Percentiles rank a stretch among this genome's conserved stretches.
These are phyloP conservation scores for Cicer arietinum DNA, from an alignment of 306 rosid genomes.

Conservation along the genomic window DNA sequence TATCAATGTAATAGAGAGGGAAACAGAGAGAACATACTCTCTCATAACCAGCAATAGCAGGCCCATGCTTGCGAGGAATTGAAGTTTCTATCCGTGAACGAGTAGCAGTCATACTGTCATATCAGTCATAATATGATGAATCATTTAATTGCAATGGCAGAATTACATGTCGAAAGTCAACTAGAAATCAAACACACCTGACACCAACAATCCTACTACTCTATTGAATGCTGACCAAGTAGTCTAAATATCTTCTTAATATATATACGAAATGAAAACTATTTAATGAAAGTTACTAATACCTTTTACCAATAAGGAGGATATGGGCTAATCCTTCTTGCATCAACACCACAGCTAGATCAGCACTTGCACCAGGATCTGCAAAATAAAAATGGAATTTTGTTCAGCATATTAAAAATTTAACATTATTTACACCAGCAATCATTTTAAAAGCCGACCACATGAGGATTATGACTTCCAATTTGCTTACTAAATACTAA, in stretches of 20 bases:
- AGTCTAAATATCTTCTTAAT: constrained; percentile 27
- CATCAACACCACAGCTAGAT: constrained; percentile 95
- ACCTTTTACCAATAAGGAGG: constrained; percentile 93
- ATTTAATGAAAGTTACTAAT: constrained; percentile 23
- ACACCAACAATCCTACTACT: constrained; percentile 22
- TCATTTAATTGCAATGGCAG: constrained; percentile 25
- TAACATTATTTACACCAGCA: constrained; percentile 35
- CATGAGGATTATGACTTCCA: constrained; percentile 20
- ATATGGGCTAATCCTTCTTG: constrained; percentile 99
- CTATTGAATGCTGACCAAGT: constrained; percentile 7
- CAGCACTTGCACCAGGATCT: constrained; percentile 98
- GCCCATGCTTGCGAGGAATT: constrained; percentile 98
- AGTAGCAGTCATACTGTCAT: constrained; percentile 80
- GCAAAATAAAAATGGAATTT: constrained; percentile 45
- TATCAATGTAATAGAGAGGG: constrained; percentile 28
- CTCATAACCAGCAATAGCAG: constrained; percentile 94
- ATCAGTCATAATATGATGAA: constrained; percentile 42
- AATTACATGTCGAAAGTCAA: constrained; percentile 21
- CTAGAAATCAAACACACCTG: constrained; percentile 35
- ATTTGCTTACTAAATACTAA: constrained; percentile 21
- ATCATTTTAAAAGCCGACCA: constrained; percentile 2
- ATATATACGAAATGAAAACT: constrained; percentile 1
- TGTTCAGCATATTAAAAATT: not conserved
- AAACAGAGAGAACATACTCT: constrained; percentile 56
- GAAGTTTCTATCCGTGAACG: constrained; percentile 91